A percentile compares a stretch with the other conserved stretches of the same genome.
These are phyloP conservation scores for Aureobasidium pullulans DNA, from an alignment of 2,329 filamentous ascomycete genomes.

Conservation along the genomic window DNA sequence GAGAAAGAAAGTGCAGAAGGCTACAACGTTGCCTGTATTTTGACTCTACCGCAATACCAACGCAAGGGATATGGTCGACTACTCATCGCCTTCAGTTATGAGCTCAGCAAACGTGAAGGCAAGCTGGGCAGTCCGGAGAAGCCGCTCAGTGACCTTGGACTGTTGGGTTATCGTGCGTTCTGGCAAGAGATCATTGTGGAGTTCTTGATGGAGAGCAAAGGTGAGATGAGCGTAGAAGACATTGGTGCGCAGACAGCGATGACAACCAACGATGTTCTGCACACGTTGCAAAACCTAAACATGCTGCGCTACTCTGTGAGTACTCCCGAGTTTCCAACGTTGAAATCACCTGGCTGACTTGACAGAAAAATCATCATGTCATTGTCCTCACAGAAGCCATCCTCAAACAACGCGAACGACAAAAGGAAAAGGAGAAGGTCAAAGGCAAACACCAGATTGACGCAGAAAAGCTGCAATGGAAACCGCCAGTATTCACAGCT, in stretches of 20 bases:
- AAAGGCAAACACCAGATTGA: constrained; percentile 75
- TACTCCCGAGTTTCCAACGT: constrained; percentile 6
- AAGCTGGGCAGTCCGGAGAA: constrained; percentile 97
- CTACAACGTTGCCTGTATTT: constrained; percentile 96
- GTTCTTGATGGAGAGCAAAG: constrained; percentile 59
- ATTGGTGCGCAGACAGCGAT: constrained; percentile 75
- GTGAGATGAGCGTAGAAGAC: constrained; percentile 76
- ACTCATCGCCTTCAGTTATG: constrained; percentile 95
- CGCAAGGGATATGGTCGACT: constrained; percentile 88
- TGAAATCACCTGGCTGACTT: not conserved
- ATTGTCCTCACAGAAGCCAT: constrained; percentile 84
- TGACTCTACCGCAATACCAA: constrained; percentile 94
- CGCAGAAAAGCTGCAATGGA: constrained; percentile 78
- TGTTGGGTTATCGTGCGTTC: constrained; percentile 92
- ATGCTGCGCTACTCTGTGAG: constrained; percentile 82
- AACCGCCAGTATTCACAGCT: constrained; percentile 88
- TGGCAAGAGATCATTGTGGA: constrained; percentile 96
- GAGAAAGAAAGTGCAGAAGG: constrained; percentile 95
- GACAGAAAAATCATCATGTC: constrained; percentile 79
- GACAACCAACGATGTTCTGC: constrained; percentile 95
- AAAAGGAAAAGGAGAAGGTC: constrained; percentile 64
- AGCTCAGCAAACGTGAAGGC: constrained; percentile 88
- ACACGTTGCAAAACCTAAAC: constrained; percentile 86
- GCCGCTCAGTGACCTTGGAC: constrained; percentile 83
- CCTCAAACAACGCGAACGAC: constrained; percentile 59